Percentiles rank a stretch among this genome's conserved stretches.
These are phyloP conservation scores for Ogataea haglerorum DNA, from an alignment of 805 yeast genomes.

Conservation along the genomic window DNA sequence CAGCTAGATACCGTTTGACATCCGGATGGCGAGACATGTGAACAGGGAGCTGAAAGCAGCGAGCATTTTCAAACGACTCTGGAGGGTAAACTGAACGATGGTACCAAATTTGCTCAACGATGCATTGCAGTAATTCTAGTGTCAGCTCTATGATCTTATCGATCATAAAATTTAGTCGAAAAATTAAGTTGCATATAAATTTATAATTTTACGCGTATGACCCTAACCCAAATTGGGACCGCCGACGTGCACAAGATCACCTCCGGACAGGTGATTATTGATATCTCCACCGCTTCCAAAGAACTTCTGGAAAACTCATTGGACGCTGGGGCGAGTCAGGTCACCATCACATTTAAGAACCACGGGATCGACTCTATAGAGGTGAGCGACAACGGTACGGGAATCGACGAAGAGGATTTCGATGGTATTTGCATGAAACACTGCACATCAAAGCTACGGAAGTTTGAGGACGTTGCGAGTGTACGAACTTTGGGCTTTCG, in stretches of 20 bases:
- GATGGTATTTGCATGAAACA: conserved; percentile 55
- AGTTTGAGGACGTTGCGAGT: conserved; percentile 50
- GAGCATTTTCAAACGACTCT: conserved; percentile 42
- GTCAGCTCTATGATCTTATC: conserved; percentile 32
- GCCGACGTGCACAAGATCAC: conserved; percentile 72
- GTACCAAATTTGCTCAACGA: conserved; percentile 54
- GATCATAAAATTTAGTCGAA: conserved; percentile 4
- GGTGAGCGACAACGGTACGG: conserved; percentile 65
- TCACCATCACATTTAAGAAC: conserved; percentile 66
- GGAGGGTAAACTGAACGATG: conserved; percentile 51
- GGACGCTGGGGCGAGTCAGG: conserved; percentile 68
- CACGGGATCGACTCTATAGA: conserved; percentile 74
- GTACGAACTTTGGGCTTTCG: conserved; percentile 68
- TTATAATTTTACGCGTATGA: conserved; percentile 18
- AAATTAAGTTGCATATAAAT: background rate
- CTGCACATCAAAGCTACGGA: conserved; percentile 60
- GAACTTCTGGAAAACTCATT: conserved; percentile 84
- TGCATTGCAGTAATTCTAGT: conserved; percentile 47
- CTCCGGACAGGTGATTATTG: conserved; percentile 90
- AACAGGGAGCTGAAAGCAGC: conserved; percentile 41
- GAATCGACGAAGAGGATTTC: conserved; percentile 54
- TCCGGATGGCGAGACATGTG: conserved; percentile 47
- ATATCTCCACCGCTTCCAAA: conserved; percentile 71
- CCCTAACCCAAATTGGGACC: conserved; percentile 38
- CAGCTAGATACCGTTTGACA: conserved; percentile 37